phyloP scores from a whole-genome alignment of 2,329 filamentous ascomycete genomes.

The Cordyceps farinosa region DNA sequence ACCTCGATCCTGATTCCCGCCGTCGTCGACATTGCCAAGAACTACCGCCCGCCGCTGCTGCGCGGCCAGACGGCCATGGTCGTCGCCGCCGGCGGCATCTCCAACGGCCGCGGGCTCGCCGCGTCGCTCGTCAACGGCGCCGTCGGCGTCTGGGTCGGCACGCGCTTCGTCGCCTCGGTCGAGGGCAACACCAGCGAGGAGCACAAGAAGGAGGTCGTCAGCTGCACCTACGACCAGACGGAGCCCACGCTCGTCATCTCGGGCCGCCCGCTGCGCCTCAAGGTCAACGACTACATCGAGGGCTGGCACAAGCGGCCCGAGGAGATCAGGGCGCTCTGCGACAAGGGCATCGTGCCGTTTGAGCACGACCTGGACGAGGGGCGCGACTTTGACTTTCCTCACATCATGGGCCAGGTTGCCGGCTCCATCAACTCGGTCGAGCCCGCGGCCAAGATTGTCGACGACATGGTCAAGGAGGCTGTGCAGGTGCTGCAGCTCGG shows the following conservation, averaged over 20 bases:
- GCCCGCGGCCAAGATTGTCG: conserved; percentile 80
- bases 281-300: conserved; percentile 78
- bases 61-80: conserved; percentile 71
- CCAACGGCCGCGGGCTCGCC: conserved; percentile 76
- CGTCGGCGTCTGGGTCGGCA: conserved; percentile 88
- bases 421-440: conserved; percentile 73
- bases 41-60: conserved; percentile 66
- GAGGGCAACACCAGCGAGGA: conserved; percentile 78
- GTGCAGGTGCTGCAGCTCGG: conserved; percentile 63
- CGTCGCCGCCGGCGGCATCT: conserved; percentile 84
- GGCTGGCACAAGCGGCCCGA: conserved; percentile 75
- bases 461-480: conserved; percentile 81
- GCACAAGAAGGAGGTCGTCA: conserved; percentile 82
- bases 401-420: conserved; percentile 91
- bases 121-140: conserved; percentile 84
- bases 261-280: conserved; percentile 75
- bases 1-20: conserved; percentile 83
- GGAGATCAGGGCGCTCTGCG: conserved; percentile 71
- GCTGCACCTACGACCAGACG: conserved; percentile 76
- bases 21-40: conserved; percentile 76
- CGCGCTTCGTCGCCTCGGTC: conserved; percentile 77
- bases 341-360: conserved; percentile 74
- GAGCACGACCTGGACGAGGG: conserved; percentile 79
- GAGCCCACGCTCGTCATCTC: conserved; percentile 77
- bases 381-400: conserved; percentile 78